Percentiles rank a stretch among this genome's conserved stretches.
Conservation (phyloP, 1,284 basidiomycete genomes). For the Microbotryomycetes sp. region DNA sequence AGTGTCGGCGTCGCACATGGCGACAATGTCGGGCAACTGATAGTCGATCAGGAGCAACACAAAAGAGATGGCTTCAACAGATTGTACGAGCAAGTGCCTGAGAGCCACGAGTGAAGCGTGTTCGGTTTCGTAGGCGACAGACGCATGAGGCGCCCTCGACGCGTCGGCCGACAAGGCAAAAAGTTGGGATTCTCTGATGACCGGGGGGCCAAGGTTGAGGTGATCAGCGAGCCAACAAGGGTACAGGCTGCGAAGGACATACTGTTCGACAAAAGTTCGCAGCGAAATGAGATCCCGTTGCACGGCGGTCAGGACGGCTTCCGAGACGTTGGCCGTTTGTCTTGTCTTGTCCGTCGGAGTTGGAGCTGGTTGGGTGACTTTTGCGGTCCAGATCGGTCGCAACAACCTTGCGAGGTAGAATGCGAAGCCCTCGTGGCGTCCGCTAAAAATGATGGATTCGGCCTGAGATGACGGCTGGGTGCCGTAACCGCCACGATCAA, state of each 20-base stretch:
- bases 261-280: slow-evolving; percentile 58
- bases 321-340: slow-evolving; percentile 55
- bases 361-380: slow-evolving; percentile 52
- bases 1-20: slow-evolving; percentile 57
- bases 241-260: slow-evolving; percentile 9
- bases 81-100: slow-evolving; percentile 63
- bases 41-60: slow-evolving; percentile 87
- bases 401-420: slow-evolving; percentile 79
- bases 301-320: slow-evolving; percentile 56
- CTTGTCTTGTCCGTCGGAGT: slow-evolving; percentile 44
- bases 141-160: slow-evolving; percentile 15
- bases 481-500: slow-evolving; percentile 52
- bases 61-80: slow-evolving; percentile 88
- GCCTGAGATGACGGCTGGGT: background rate
- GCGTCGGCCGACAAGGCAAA: slow-evolving; percentile 21
- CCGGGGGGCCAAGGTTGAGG: no score
- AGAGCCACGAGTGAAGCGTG: slow-evolving; percentile 69
- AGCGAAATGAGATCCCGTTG: slow-evolving; percentile 72
- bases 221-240: background rate
- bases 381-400: slow-evolving; percentile 78
- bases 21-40: slow-evolving; percentile 73
- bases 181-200: slow-evolving; percentile 24
- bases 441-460: slow-evolving; percentile 71
- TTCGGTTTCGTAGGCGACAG: slow-evolving; percentile 54
- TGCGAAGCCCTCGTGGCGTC: slow-evolving; percentile 80